These are phyloP conservation scores for Pichia sp. DNA, from an alignment of 1,139 yeast species.

Conservation along the genomic window DNA sequence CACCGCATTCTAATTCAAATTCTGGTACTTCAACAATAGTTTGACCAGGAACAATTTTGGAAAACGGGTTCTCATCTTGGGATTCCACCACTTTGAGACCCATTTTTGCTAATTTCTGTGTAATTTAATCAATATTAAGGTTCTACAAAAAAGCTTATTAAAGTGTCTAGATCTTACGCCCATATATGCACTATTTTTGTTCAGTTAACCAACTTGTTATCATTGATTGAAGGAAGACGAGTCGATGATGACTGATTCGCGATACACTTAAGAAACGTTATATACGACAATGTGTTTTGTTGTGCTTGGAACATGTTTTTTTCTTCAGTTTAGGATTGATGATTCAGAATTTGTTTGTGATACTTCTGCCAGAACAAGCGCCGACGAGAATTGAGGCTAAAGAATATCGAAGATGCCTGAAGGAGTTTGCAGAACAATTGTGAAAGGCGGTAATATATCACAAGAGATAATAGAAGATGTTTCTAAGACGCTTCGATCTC, in stretches of 20 bases:
- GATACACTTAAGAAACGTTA: too few relatives aligned
- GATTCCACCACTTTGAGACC: conserved; percentile 24
- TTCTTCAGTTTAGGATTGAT: too few relatives aligned
- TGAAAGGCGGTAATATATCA: not conserved
- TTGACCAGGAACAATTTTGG: conserved; percentile 71
- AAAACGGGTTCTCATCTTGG: conserved; percentile 64
- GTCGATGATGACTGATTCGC: not conserved
- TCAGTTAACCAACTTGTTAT: too few relatives aligned
- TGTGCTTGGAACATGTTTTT: not conserved
- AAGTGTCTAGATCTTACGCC: too few relatives aligned
- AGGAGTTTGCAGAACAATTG: not conserved
- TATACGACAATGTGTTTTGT: not conserved
- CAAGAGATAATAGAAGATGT: not conserved
- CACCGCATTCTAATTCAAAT: conserved; percentile 76
- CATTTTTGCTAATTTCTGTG: conserved; percentile 5
- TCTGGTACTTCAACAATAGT: conserved; percentile 74
- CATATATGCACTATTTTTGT: too few relatives aligned
- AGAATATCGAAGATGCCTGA: too few relatives aligned
- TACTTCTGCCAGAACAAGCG: too few relatives aligned
- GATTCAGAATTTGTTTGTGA: too few relatives aligned
- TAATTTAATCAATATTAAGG: not conserved
- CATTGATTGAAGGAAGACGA: too few relatives aligned
- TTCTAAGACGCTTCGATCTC: conserved; percentile 6
- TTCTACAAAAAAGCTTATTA: not conserved
- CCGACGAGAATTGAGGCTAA: not conserved